Percentiles rank a stretch among this genome's conserved stretches.
These are phyloP conservation scores for Rhododendron ferrugineum DNA, from an alignment of 148 eudicot species.

Conservation along the genomic window DNA sequence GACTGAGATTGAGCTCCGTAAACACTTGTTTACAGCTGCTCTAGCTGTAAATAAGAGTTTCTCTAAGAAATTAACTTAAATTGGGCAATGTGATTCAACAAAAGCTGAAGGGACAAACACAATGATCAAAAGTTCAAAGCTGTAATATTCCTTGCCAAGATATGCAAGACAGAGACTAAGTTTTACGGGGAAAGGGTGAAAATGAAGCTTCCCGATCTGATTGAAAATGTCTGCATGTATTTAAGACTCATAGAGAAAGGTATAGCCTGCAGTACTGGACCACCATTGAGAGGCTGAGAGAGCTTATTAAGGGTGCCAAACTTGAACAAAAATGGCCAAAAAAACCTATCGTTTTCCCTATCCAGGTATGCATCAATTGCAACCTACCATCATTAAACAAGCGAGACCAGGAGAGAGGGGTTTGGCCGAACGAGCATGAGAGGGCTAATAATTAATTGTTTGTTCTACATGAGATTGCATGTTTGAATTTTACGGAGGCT, in stretches of 20 bases:
- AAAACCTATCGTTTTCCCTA: neutral
- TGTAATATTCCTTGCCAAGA: neutral
- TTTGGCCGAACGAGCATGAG: neutral
- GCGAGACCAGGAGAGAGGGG: neutral
- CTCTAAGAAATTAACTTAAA: neutral
- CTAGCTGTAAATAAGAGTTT: too few relatives aligned
- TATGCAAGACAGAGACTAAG: too few relatives aligned
- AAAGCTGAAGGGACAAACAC: neutral
- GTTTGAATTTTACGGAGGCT: neutral
- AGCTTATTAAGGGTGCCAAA: neutral
- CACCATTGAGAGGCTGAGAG: neutral
- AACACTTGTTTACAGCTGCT: too few relatives aligned
- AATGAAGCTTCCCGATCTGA: neutral
- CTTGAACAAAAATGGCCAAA: neutral
- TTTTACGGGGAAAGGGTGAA: neutral
- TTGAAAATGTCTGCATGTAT: neutral
- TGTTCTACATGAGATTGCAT: too few relatives aligned
- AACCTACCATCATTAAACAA: constrained; percentile 1
- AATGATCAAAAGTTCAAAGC: neutral
- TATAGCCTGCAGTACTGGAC: neutral
- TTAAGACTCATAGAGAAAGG: neutral
- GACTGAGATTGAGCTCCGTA: too few relatives aligned
- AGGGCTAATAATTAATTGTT: too few relatives aligned
- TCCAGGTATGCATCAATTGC: neutral
- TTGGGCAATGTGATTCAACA: neutral